Conservation (phyloP, 1,139 yeast species). For the Saccharomyces hybrid region DNA sequence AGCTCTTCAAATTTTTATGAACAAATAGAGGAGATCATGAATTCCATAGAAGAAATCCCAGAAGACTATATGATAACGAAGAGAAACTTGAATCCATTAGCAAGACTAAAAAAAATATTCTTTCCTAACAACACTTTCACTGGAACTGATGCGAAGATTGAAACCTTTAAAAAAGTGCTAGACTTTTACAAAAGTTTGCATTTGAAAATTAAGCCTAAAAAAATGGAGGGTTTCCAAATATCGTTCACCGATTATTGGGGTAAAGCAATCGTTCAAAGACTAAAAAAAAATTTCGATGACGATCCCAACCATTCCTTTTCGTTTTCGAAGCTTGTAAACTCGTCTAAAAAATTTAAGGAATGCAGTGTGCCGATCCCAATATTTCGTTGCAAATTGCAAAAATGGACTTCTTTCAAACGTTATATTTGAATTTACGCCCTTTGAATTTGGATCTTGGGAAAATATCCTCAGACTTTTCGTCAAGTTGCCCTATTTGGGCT, state of each 20-base stretch:
- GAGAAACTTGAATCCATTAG: conserved; percentile 17
- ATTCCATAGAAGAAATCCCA: conserved; percentile 1
- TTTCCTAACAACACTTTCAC: conserved; percentile 6
- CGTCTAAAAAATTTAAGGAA: conserved; percentile 28
- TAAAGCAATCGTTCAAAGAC: conserved; percentile 41
- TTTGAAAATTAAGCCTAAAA: conserved; percentile 44
- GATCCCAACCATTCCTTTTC: conserved; percentile 13
- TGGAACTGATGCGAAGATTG: conserved; percentile 3
- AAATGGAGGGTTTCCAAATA: conserved; percentile 44
- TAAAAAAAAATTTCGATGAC: conserved; percentile 32
- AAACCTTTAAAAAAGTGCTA: conserved; percentile 33
- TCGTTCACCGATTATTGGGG: conserved; percentile 68
- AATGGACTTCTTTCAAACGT: conserved; percentile 25
- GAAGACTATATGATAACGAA: conserved; percentile 16
- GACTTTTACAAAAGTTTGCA: conserved; percentile 46
- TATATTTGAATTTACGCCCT: conserved; percentile 52
- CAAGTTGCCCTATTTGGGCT: conserved; percentile 48
- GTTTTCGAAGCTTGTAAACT: conserved; percentile 27
- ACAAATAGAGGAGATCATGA: not conserved
- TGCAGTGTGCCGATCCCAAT: conserved; percentile 40
- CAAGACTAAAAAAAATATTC: conserved; percentile 12
- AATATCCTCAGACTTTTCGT: conserved; percentile 42
- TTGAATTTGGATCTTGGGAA: conserved; percentile 67
- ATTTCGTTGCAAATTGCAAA: conserved; percentile 34
- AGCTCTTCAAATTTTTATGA: not conserved